Evolutionary conservation across 1,284 basidiomycete genomes (phyloP).

Genomic region (Hemileccinum hortonii): DNA sequence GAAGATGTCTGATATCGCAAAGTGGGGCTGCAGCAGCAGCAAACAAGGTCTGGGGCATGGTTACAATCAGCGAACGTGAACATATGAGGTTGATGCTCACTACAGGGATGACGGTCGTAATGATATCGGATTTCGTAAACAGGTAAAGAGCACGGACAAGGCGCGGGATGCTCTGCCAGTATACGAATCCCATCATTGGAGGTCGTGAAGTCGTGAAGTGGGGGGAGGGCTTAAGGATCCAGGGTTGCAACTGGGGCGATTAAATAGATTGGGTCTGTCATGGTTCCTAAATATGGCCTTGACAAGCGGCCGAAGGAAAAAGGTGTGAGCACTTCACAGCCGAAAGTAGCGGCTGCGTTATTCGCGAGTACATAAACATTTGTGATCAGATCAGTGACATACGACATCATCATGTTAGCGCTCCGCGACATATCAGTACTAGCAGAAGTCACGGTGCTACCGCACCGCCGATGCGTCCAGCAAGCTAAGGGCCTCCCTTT

Average conservation of each 20-base stretch:
- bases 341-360: not conserved
- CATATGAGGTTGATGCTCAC: constrained; percentile 23
- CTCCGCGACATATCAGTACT: constrained; percentile 8
- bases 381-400: not conserved
- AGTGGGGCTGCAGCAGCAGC: constrained; percentile 36
- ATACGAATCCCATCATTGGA: constrained; percentile 18
- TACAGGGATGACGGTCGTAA: constrained; percentile 41
- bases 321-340: too few species aligned
- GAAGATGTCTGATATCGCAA: constrained; percentile 20
- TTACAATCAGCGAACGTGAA: constrained; percentile 1
- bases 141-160: constrained; percentile 25
- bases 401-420: not conserved
- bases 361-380: constrained; percentile 7
- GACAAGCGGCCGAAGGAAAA: constrained; percentile 3
- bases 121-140: constrained; percentile 43
- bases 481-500: too few species aligned
- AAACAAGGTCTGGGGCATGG: constrained; percentile 36
- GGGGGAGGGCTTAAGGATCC: not conserved
- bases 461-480: not conserved
- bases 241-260: constrained; percentile 2
- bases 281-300: constrained; percentile 6
- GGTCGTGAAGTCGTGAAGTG: constrained; percentile 17
- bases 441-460: not conserved
- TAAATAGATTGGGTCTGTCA: constrained; percentile 21
- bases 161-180: constrained; percentile 11